Conservation (phyloP, 2,329 filamentous ascomycete species). For the Alternaria brassicae region DNA sequence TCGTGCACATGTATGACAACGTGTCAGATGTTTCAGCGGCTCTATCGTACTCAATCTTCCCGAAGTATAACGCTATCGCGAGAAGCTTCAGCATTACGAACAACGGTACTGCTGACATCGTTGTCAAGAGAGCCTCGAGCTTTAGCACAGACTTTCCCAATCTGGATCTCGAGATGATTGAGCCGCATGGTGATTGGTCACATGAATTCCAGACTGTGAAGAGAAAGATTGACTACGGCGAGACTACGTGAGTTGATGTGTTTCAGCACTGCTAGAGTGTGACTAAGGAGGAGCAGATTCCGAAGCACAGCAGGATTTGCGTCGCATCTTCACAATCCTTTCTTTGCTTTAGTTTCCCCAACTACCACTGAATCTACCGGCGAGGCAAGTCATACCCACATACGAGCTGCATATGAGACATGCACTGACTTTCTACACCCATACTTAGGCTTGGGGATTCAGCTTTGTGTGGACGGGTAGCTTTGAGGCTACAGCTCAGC, state of each 20-base stretch:
- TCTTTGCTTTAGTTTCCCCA: slow-evolving; percentile 64
- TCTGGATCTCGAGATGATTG: slow-evolving; percentile 67
- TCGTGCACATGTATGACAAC: slow-evolving; percentile 65
- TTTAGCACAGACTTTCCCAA: slow-evolving; percentile 68
- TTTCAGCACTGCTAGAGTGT: neutral
- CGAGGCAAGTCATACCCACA: too few species aligned
- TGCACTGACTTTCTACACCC: too few species aligned
- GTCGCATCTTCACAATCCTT: slow-evolving; percentile 70
- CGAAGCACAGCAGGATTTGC: slow-evolving; percentile 68
- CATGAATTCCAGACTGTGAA: slow-evolving; percentile 64
- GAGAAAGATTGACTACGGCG: slow-evolving; percentile 64
- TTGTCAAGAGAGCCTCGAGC: slow-evolving; percentile 65
- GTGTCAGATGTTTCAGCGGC: slow-evolving; percentile 65
- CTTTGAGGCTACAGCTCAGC: slow-evolving; percentile 67
- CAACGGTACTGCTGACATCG: slow-evolving; percentile 60
- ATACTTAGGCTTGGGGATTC: too few species aligned
- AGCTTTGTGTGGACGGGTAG: slow-evolving; percentile 70
- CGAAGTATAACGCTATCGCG: slow-evolving; percentile 66
- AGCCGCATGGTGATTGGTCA: slow-evolving; percentile 69
- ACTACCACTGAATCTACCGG: slow-evolving; percentile 67
- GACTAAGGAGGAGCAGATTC: slow-evolving; percentile 56
- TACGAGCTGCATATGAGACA: too few species aligned
- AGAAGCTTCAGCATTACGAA: slow-evolving; percentile 69
- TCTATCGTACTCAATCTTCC: slow-evolving; percentile 69
- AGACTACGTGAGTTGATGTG: slow-evolving; percentile 35